Base-by-base conservation (phyloP, 2,329 filamentous ascomycete genomes). In the Aotearoamyces nothofagi region DNA sequence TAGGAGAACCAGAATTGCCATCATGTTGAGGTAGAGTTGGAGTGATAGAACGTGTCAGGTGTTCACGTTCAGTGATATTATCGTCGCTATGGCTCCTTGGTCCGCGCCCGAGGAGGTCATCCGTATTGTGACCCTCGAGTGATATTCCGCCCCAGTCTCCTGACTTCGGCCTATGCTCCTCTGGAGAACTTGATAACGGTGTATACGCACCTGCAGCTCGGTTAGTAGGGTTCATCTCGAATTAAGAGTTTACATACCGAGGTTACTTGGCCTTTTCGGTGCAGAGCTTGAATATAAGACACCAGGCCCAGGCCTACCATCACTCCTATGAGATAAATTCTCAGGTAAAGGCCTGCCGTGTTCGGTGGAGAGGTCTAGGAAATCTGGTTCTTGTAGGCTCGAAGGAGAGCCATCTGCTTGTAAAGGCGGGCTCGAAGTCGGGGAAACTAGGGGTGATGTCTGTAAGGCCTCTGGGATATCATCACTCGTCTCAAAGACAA, bases 401-500 rank as follows among this genome's bases (percentile, higher is more conserved):
- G 52, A 54, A 33, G 54, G 46, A 4, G 55, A 44, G n/a, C 50
- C 39, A 38, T 68, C 53, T 3, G 61, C 50, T 11, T 60, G 53
- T 22, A 79, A 58, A n/a, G 72, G 69, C 12, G 90, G 90, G 47
- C 86, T 94, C 30, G 71, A 69, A n/a, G 73, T 78, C 4, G 90
- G 90, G 14, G 86, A 94, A 29, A 92, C 80, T 29, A 96, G 62
- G 17, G 90, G 90, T 26, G 87, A 96, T 1, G 90, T 98, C 57
- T 96, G 90, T 48, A 96, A 60, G 32, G 79, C 82, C 51, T 81
- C 78, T n/a, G 90, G 90, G 34, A 98, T 90, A 45, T 73, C 78
- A 42, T 87, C 82, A 30, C 77, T 78, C 6, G 90, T 98, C 58
- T 96, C 84, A 47, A 98, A 96, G 39, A 98, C 84, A 54, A 98